Percentiles rank a stretch among this genome's conserved stretches.
phyloP scores from a whole-genome alignment of 2,329 filamentous ascomycete genomes.

The Neopestalotiopsis sp. region DNA sequence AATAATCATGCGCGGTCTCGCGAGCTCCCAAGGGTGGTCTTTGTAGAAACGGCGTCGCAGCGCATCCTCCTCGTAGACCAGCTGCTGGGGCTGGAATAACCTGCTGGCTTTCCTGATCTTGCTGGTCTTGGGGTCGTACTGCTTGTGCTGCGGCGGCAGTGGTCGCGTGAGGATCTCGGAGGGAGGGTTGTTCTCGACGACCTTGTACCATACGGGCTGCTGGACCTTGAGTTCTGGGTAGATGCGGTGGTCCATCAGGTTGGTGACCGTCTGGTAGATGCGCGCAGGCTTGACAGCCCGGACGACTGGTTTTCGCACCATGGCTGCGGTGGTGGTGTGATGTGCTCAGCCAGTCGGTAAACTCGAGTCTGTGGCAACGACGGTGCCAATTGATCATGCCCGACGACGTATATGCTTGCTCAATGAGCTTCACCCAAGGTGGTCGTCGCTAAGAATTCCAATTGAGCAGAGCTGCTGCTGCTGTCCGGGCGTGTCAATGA shows the following conservation, averaged over 20 bases:
- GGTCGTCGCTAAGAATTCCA: neutral
- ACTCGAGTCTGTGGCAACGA: neutral
- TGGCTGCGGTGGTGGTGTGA: conserved; percentile 26
- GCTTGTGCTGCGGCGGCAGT: conserved; percentile 52
- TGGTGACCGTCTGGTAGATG: conserved; percentile 49
- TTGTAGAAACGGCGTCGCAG: conserved; percentile 83
- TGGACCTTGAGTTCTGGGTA: conserved; percentile 33
- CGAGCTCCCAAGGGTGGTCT: conserved; percentile 97
- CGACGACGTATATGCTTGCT: neutral
- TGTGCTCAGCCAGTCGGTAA: conserved; percentile 14
- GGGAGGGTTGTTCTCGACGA: conserved; percentile 59
- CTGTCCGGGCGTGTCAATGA: conserved; percentile 13
- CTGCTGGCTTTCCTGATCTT: conserved; percentile 70
- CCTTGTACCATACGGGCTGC: conserved; percentile 54
- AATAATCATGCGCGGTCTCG: conserved; percentile 81
- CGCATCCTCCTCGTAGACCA: conserved; percentile 83
- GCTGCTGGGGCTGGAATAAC: conserved; percentile 78
- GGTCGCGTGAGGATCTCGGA: conserved; percentile 62
- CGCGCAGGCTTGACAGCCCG: conserved; percentile 43
- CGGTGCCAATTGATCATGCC: neutral
- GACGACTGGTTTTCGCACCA: conserved; percentile 34
- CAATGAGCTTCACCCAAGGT: neutral
- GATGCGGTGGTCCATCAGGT: conserved; percentile 40
- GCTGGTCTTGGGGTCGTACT: conserved; percentile 49
- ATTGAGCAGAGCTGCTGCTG: neutral